Percentiles rank a stretch among this genome's conserved stretches.
Evolutionary conservation across 1,284 basidiomycete genomes (phyloP).

Genomic region (Ceratobasidium theobromae): DNA sequence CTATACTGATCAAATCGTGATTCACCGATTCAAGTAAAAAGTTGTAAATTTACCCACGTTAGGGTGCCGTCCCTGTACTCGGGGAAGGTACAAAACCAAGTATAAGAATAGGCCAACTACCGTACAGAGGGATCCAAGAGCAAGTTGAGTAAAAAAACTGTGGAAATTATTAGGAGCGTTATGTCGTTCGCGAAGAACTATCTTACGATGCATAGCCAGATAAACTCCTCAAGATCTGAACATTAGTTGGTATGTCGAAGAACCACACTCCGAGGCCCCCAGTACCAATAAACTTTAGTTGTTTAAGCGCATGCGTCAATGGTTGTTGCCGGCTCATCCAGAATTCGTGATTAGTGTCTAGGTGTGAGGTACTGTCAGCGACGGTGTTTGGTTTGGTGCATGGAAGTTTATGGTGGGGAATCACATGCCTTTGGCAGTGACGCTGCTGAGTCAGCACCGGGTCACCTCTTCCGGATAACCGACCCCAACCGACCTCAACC

Average conservation of each 20-base stretch:
- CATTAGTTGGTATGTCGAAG: slow-evolving; percentile 20
- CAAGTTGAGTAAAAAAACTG: slow-evolving; percentile 24
- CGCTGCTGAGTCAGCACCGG: background rate
- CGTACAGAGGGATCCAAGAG: slow-evolving; percentile 25
- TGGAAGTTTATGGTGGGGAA: slow-evolving; percentile 13
- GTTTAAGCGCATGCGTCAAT: slow-evolving; percentile 32
- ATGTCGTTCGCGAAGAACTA: background rate
- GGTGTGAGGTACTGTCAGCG: background rate
- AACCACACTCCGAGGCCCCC: slow-evolving; percentile 34
- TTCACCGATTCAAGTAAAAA: background rate
- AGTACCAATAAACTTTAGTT: slow-evolving; percentile 35
- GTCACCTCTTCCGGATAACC: background rate
- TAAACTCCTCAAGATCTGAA: slow-evolving; percentile 6
- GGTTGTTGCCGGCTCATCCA: slow-evolving; percentile 29
- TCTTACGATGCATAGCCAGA: slow-evolving; percentile 22
- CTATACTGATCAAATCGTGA: slow-evolving; percentile 27
- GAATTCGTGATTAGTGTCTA: background rate
- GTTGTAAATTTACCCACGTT: slow-evolving; percentile 30
- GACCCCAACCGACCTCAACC: slow-evolving; percentile 18
- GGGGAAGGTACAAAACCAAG: slow-evolving; percentile 38
- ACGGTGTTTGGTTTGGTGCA: slow-evolving; percentile 6
- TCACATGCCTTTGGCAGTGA: slow-evolving; percentile 7
- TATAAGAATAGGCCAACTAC: slow-evolving; percentile 36
- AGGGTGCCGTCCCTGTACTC: slow-evolving; percentile 35
- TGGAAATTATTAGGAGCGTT: background rate